These are phyloP conservation scores for Venturiaceae sp. DNA, from an alignment of 2,329 filamentous ascomycete species.

Conservation along the genomic window DNA sequence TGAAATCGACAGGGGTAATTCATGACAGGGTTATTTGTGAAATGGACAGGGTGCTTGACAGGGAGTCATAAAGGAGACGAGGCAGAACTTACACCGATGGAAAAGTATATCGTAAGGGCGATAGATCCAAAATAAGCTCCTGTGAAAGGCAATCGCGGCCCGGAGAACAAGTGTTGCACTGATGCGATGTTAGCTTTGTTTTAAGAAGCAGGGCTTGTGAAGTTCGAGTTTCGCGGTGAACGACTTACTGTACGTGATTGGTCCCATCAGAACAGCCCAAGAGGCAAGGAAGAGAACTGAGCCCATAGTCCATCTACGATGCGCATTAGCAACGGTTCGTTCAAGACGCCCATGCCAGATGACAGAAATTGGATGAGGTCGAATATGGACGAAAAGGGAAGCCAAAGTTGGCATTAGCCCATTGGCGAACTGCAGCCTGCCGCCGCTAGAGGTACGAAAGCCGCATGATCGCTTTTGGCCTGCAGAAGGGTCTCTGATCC, in stretches of 20 bases:
- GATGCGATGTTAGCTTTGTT: conserved; percentile 7
- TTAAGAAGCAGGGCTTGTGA: background rate
- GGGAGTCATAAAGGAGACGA: conserved; percentile 10
- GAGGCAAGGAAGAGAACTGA: conserved; percentile 83
- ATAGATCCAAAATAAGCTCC: conserved; percentile 93
- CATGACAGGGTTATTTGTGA: background rate
- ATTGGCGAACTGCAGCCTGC: background rate
- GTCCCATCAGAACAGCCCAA: conserved; percentile 92
- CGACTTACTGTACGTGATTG: conserved; percentile 57
- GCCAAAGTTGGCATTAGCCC: background rate
- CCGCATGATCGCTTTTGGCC: conserved; percentile 28
- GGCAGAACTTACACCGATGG: conserved; percentile 66
- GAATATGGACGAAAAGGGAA: background rate
- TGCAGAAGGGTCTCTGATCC: conserved; percentile 17
- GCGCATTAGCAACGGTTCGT: conserved; percentile 23
- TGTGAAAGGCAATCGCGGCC: conserved; percentile 81
- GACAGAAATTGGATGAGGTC: background rate
- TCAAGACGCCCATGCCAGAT: conserved; percentile 14
- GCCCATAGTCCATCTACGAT: conserved; percentile 81
- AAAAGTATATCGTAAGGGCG: conserved; percentile 79
- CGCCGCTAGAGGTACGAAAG: conserved; percentile 10
- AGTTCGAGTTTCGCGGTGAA: conserved; percentile 12
- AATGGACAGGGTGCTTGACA: background rate
- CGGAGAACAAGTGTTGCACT: conserved; percentile 73
- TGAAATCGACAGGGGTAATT: background rate